Conservation (phyloP, 352 stramenopile genomes). For the Pythium monospermum region DNA sequence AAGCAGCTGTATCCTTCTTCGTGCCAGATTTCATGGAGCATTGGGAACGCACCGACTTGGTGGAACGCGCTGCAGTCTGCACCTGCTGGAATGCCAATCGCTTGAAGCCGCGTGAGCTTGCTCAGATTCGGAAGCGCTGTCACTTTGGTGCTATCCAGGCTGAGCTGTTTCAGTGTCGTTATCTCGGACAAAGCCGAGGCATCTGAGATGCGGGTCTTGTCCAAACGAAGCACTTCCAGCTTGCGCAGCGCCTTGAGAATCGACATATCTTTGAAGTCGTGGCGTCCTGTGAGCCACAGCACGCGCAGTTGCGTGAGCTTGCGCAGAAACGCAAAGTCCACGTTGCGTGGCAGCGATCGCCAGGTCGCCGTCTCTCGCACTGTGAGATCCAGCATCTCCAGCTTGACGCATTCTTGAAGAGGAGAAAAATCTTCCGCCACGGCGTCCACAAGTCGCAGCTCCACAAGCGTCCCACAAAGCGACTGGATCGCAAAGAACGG, state of each 20-base stretch:
- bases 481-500: conserved; percentile 11
- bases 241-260: conserved; percentile 32
- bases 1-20: conserved; percentile 62
- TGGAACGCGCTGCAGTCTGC: conserved; percentile 40
- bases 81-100: conserved; percentile 43
- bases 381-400: conserved; percentile 22
- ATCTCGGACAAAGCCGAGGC: conserved; percentile 26
- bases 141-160: conserved; percentile 48
- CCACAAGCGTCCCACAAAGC: conserved; percentile 11
- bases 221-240: conserved; percentile 40
- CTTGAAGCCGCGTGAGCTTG: conserved; percentile 31
- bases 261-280: conserved; percentile 51
- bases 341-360: conserved; percentile 15
- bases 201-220: conserved; percentile 47
- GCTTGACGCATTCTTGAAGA: conserved; percentile 8
- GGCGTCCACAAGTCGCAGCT: conserved; percentile 18
- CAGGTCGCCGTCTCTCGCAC: conserved; percentile 21
- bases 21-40: conserved; percentile 51
- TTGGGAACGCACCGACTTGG: conserved; percentile 33
- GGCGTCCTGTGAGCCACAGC: conserved; percentile 43
- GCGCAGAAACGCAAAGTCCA: conserved; percentile 39
- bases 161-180: conserved; percentile 34
- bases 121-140: conserved; percentile 30
- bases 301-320: conserved; percentile 34
- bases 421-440: conserved; percentile 17